phyloP scores from a whole-genome alignment of 768 basidiomycete genomes.

The Calvatia gigantea region DNA sequence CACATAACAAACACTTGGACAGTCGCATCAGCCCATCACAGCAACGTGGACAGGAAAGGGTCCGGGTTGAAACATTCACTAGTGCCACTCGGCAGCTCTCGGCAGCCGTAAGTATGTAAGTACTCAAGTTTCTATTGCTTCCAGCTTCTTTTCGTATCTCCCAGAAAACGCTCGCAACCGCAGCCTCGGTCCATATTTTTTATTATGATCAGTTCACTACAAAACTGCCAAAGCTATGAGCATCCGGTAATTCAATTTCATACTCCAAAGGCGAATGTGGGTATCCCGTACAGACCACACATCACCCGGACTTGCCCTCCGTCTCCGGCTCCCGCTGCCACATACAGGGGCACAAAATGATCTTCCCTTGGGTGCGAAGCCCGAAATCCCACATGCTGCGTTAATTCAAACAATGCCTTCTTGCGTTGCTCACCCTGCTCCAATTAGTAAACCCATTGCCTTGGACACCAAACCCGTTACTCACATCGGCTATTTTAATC shows the following conservation, averaged over 20 bases:
- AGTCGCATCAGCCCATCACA: constrained; percentile 7
- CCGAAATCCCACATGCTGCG: constrained; percentile 59
- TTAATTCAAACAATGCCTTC: constrained; percentile 50
- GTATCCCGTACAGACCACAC: constrained; percentile 50
- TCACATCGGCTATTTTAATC: constrained; percentile 44
- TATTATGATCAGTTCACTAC: no score
- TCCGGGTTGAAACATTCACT: no score
- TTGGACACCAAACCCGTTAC: constrained; percentile 19
- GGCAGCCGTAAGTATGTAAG: no score
- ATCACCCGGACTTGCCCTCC: constrained; percentile 47
- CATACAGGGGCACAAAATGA: constrained; percentile 77
- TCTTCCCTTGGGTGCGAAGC: constrained; percentile 73
- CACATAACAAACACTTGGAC: neutral
- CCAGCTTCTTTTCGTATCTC: neutral
- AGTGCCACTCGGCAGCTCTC: no score
- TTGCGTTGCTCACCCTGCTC: constrained; percentile 48
- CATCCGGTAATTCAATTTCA: constrained; percentile 17
- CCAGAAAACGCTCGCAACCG: neutral
- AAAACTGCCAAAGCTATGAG: no score
- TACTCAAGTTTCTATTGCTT: no score
- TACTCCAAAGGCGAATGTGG: constrained; percentile 66
- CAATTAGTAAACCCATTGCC: constrained; percentile 11
- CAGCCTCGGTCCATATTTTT: neutral
- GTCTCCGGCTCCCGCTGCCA: constrained; percentile 72
- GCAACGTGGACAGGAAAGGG: constrained; percentile 2